phyloP scores from a whole-genome alignment of 75 land plant genomes.

The Pinus tabuliformis region DNA sequence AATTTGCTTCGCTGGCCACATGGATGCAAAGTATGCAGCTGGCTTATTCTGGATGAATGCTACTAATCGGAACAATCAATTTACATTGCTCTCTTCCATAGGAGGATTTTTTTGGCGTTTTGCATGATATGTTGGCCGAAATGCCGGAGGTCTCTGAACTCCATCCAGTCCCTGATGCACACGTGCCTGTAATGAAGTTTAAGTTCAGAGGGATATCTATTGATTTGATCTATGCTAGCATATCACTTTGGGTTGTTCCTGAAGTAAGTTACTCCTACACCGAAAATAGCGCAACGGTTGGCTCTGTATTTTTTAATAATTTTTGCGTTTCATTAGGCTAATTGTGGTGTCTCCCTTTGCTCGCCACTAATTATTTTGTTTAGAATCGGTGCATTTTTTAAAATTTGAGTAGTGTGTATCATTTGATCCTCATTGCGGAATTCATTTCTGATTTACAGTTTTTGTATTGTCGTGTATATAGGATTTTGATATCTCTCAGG shows the following conservation, averaged over 20 bases:
- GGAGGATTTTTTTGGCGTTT: constrained; percentile 44
- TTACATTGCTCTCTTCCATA: constrained; percentile 2
- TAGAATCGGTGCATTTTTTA: too few relatives aligned
- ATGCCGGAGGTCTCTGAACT: constrained; percentile 47
- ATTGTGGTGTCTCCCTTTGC: too few relatives aligned
- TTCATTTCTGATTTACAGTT: too few relatives aligned
- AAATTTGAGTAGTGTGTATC: too few relatives aligned
- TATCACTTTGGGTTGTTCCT: constrained; percentile 45
- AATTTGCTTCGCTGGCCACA: too few relatives aligned
- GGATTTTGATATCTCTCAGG: constrained; percentile 53
- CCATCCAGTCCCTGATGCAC: constrained; percentile 55
- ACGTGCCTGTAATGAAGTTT: constrained; percentile 52
- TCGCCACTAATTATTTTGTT: too few relatives aligned
- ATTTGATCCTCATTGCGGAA: too few relatives aligned
- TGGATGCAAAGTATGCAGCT: background rate
- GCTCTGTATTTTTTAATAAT: too few relatives aligned
- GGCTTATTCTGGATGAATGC: too few relatives aligned
- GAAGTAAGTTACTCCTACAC: constrained; percentile 21
- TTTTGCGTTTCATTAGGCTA: too few relatives aligned
- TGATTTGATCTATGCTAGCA: constrained; percentile 49
- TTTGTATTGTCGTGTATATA: background rate
- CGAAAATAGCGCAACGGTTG: too few relatives aligned
- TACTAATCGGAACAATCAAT: background rate
- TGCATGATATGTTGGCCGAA: constrained; percentile 30
- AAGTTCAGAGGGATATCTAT: constrained; percentile 46